Evolutionary conservation across 495 filamentous ascomycete genomes (phyloP).

Genomic region (Tuber calosporum): DNA sequence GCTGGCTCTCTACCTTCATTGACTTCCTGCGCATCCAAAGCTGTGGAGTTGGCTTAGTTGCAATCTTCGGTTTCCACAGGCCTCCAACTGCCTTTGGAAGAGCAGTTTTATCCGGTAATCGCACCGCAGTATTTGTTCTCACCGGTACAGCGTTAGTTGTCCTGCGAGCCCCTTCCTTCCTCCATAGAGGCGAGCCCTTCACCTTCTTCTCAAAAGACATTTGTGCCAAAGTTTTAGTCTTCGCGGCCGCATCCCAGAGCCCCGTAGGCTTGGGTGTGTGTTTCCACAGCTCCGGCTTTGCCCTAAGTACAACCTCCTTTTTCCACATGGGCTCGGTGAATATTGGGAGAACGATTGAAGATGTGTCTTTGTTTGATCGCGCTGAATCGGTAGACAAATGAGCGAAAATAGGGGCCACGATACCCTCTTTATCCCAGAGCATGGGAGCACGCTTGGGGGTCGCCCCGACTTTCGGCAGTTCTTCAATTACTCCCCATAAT

Average conservation of each 20-base stretch:
- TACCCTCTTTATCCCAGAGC: conserved; percentile 28
- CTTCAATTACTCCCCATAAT: conserved; percentile 20
- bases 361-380: conserved; percentile 31
- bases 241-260: conserved; percentile 25
- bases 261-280: conserved; percentile 23
- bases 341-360: conserved; percentile 18
- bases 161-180: conserved; percentile 27
- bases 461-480: not conserved
- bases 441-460: not conserved
- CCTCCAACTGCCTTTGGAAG: conserved; percentile 20
- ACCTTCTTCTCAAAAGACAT: conserved; percentile 29
- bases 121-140: conserved; percentile 15
- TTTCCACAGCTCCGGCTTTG: conserved; percentile 27
- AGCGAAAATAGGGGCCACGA: conserved; percentile 21
- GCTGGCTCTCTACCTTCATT: conserved; percentile 3
- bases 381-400: conserved; percentile 20
- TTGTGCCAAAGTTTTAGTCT: conserved; percentile 30
- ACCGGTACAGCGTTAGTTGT: conserved; percentile 30
- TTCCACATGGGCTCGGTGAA: conserved; percentile 39
- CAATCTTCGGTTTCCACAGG: conserved; percentile 25
- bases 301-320: conserved; percentile 16
- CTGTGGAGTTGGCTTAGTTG: conserved; percentile 9
- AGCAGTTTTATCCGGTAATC: conserved; percentile 16
- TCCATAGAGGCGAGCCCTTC: conserved; percentile 29
- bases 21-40: conserved; percentile 21